Conservation (phyloP, 2,329 filamentous ascomycete species). For the Botrytis pseudocinerea region DNA sequence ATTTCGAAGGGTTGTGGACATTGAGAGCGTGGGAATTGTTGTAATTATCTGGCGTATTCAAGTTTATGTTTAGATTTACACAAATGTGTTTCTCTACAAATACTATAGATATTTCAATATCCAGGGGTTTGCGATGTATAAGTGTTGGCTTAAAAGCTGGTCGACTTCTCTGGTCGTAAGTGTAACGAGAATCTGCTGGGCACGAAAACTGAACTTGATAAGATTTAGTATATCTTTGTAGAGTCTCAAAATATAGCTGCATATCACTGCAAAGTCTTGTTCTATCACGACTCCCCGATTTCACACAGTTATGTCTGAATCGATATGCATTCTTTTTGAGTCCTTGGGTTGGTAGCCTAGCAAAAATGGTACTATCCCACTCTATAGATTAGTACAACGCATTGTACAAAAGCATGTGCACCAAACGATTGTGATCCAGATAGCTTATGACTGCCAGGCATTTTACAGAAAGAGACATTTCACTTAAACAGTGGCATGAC, state of each 20-base stretch:
- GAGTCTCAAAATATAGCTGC: not conserved
- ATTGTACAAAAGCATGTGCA: not conserved
- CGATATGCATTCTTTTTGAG: not conserved
- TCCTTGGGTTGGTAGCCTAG: not conserved
- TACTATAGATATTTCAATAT: too few species aligned
- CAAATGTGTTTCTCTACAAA: not conserved
- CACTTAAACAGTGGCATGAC: too few species aligned
- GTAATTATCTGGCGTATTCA: not conserved
- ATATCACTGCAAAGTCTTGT: not conserved
- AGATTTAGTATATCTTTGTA: not conserved
- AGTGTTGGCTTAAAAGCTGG: too few species aligned
- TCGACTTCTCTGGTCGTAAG: not conserved
- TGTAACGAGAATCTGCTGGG: not conserved
- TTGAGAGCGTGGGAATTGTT: too few species aligned
- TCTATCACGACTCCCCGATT: not conserved
- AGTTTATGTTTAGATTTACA: not conserved
- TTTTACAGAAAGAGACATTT: too few species aligned
- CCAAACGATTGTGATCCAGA: not conserved
- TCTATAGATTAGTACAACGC: too few species aligned
- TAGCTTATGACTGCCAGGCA: not conserved
- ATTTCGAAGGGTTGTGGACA: too few species aligned
- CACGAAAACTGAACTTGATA: not conserved
- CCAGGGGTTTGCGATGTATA: too few species aligned
- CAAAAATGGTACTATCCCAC: not conserved
- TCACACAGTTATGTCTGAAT: too few species aligned